A percentile compares a stretch with the other conserved stretches of the same genome.
These are phyloP conservation scores for Phytopythium ostracodes DNA, from an alignment of 352 stramenopile genomes.

Conservation along the genomic window DNA sequence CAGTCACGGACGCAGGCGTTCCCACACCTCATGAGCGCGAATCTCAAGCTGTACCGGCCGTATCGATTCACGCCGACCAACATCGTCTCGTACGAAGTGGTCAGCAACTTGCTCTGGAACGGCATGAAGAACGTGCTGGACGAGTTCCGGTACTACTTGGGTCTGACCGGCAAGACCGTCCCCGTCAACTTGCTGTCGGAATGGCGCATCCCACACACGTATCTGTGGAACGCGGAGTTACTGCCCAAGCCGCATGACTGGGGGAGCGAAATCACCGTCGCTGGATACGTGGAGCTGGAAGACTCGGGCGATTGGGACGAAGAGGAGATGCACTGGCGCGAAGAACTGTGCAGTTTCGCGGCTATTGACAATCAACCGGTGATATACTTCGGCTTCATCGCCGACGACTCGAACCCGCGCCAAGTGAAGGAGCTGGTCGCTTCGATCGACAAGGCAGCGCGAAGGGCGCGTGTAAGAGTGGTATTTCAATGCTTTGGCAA, in stretches of 20 bases:
- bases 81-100: slow-evolving; percentile 34
- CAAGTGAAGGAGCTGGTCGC: slow-evolving; percentile 31
- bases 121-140: slow-evolving; percentile 27
- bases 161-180: slow-evolving; percentile 22
- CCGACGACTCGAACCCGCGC: slow-evolving; percentile 39
- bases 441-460: slow-evolving; percentile 38
- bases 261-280: slow-evolving; percentile 33
- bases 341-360: slow-evolving; percentile 31
- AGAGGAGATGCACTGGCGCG: slow-evolving; percentile 21
- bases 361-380: slow-evolving; percentile 22
- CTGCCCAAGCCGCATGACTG: slow-evolving; percentile 36
- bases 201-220: slow-evolving; percentile 41
- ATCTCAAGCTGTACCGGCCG: slow-evolving; percentile 36
- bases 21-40: slow-evolving; percentile 34
- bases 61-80: slow-evolving; percentile 39
- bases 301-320: slow-evolving; percentile 19
- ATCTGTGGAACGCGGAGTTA: slow-evolving; percentile 35
- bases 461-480: slow-evolving; percentile 32
- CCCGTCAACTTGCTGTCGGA: slow-evolving; percentile 28
- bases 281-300: slow-evolving; percentile 32
- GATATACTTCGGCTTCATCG: slow-evolving; percentile 40
- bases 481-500: slow-evolving; percentile 54
- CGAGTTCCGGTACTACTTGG: slow-evolving; percentile 36
- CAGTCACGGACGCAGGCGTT: slow-evolving; percentile 38
- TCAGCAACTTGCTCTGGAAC: slow-evolving; percentile 33